phyloP scores from a whole-genome alignment of 768 basidiomycete genomes.

The Tremella mesenterica region DNA sequence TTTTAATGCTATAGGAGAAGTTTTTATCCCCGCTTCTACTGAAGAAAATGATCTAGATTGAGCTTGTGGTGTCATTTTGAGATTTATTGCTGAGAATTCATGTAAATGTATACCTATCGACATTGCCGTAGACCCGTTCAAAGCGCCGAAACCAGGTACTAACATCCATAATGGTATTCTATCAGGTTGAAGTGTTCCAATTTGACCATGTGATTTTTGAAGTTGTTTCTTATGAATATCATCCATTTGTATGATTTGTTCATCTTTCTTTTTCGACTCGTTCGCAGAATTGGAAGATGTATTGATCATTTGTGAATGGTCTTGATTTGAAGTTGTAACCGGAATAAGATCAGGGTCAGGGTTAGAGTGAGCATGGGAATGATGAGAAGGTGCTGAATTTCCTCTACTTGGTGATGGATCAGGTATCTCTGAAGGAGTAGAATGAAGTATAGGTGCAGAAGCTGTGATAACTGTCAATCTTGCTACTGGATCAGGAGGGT shows the following conservation, averaged over 20 bases:
- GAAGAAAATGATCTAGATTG: background rate
- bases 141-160: conserved; percentile 28
- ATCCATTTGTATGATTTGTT: background rate
- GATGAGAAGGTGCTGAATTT: too few species aligned
- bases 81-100: conserved; percentile 35
- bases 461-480: conserved; percentile 21
- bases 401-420: background rate
- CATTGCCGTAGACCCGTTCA: conserved; percentile 29
- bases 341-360: background rate
- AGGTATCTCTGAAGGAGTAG: background rate
- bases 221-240: too few species aligned
- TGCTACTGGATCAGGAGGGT: conserved; percentile 28
- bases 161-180: conserved; percentile 35
- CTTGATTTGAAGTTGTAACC: background rate
- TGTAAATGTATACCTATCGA: conserved; percentile 30
- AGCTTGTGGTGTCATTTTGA: background rate
- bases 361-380: too few species aligned
- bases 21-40: background rate
- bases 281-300: background rate
- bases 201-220: too few species aligned
- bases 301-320: background rate
- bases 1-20: conserved; percentile 2
- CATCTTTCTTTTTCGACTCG: background rate
- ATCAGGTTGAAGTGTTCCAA: conserved; percentile 3
- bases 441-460: background rate